phyloP scores from a whole-genome alignment of 495 filamentous ascomycete genomes.

The Pyrenula aspistea region DNA sequence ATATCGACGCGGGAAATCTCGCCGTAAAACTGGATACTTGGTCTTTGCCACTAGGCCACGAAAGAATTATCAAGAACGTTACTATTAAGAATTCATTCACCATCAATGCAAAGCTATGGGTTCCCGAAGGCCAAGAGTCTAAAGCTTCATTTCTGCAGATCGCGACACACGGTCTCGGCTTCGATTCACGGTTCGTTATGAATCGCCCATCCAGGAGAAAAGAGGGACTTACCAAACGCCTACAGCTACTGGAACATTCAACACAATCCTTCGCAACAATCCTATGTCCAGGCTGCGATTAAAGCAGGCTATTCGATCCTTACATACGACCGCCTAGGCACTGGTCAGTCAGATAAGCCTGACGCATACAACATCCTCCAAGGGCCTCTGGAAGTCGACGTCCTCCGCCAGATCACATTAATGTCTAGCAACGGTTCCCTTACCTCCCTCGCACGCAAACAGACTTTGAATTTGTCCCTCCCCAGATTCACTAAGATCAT shows the following conservation, averaged over 20 bases:
- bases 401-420: conserved; percentile 18
- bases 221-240: background rate
- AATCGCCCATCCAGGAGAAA: background rate
- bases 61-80: background rate
- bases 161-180: conserved; percentile 39
- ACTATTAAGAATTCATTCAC: background rate
- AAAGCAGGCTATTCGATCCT: conserved; percentile 23
- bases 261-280: conserved; percentile 32
- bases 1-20: background rate
- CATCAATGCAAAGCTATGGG: background rate
- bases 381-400: conserved; percentile 18
- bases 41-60: background rate
- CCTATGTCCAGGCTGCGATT: conserved; percentile 26
- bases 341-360: conserved; percentile 19
- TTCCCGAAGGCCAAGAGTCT: background rate
- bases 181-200: conserved; percentile 21
- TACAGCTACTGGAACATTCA: conserved; percentile 37
- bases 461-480: background rate
- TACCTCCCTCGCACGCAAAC: background rate
- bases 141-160: conserved; percentile 21
- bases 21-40: background rate
- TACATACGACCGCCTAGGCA: conserved; percentile 28
- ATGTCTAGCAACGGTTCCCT: conserved; percentile 14
- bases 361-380: conserved; percentile 23
- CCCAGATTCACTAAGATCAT: conserved; percentile 20